phyloP scores from a whole-genome alignment of 1,284 basidiomycete genomes.

The Kwoniella shivajii region DNA sequence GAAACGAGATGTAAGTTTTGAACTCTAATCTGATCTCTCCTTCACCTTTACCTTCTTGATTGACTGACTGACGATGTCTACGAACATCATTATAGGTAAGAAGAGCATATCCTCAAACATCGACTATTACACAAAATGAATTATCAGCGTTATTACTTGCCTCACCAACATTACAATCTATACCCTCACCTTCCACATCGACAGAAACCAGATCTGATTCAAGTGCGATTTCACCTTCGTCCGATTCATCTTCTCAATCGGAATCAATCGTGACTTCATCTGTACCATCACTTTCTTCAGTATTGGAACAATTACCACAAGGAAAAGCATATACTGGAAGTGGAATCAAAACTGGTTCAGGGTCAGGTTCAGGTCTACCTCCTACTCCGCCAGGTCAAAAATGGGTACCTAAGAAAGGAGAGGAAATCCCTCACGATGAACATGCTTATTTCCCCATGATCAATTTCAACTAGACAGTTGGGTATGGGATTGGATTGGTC shows the following conservation, averaged over 20 bases:
- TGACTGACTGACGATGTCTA: not conserved
- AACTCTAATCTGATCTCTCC: not conserved
- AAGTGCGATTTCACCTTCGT: slow-evolving; percentile 27
- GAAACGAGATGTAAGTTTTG: slow-evolving; percentile 76
- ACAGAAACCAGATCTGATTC: slow-evolving; percentile 21
- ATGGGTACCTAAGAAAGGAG: slow-evolving; percentile 70
- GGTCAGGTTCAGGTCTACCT: slow-evolving; percentile 66
- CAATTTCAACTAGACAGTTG: slow-evolving; percentile 65
- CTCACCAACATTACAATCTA: slow-evolving; percentile 71
- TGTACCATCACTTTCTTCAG: slow-evolving; percentile 57
- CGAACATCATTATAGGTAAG: slow-evolving; percentile 55
- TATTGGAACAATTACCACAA: slow-evolving; percentile 69
- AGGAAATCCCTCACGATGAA: slow-evolving; percentile 73
- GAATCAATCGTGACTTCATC: slow-evolving; percentile 59
- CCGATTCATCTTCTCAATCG: slow-evolving; percentile 63
- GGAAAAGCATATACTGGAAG: slow-evolving; percentile 61
- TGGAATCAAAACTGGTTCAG: slow-evolving; percentile 62
- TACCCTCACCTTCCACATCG: slow-evolving; percentile 65
- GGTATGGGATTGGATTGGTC: not conserved
- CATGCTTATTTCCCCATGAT: slow-evolving; percentile 82
- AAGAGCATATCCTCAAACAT: slow-evolving; percentile 84
- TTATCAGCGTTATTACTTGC: slow-evolving; percentile 80
- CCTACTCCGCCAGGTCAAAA: slow-evolving; percentile 65
- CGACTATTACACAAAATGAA: slow-evolving; percentile 76
- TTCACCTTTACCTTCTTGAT: not conserved